A percentile compares a stretch with the other conserved stretches of the same genome.
Conservation (phyloP, 2,329 filamentous ascomycete species). For the Penicillium corylophilum region DNA sequence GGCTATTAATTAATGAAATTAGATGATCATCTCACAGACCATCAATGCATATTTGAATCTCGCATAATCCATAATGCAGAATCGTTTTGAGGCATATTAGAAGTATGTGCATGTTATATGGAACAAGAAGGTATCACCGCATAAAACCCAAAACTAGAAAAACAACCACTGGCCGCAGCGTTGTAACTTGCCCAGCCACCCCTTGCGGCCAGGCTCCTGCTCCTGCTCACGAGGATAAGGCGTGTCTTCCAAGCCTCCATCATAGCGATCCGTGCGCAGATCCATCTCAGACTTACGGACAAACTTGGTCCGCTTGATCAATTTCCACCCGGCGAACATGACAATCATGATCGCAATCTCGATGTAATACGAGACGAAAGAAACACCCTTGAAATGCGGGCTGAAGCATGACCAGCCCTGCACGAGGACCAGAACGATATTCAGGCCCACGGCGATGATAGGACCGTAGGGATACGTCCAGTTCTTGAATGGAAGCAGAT, state of each 20-base stretch:
- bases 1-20: background rate
- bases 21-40: background rate
- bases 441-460: constrained; percentile 56
- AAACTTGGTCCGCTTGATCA: constrained; percentile 48
- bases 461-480: constrained; percentile 67
- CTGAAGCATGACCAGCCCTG: constrained; percentile 63
- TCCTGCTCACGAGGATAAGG: constrained; percentile 29
- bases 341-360: constrained; percentile 61
- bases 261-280: constrained; percentile 49
- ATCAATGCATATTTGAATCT: background rate
- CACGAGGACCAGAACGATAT: constrained; percentile 60
- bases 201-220: constrained; percentile 8
- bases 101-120: background rate
- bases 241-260: constrained; percentile 26
- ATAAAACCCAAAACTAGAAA: constrained; percentile 22
- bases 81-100: background rate
- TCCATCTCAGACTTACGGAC: constrained; percentile 52
- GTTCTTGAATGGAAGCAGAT: constrained; percentile 63
- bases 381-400: constrained; percentile 56
- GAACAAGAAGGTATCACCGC: constrained; percentile 6
- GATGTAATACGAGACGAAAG: constrained; percentile 65
- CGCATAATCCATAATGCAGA: background rate
- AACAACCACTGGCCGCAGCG: constrained; percentile 42
- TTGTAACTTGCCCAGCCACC: constrained; percentile 25
- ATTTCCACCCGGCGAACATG: constrained; percentile 58